These are phyloP conservation scores for Tricholoma terreum DNA, from an alignment of 768 basidiomycete species.

Conservation along the genomic window DNA sequence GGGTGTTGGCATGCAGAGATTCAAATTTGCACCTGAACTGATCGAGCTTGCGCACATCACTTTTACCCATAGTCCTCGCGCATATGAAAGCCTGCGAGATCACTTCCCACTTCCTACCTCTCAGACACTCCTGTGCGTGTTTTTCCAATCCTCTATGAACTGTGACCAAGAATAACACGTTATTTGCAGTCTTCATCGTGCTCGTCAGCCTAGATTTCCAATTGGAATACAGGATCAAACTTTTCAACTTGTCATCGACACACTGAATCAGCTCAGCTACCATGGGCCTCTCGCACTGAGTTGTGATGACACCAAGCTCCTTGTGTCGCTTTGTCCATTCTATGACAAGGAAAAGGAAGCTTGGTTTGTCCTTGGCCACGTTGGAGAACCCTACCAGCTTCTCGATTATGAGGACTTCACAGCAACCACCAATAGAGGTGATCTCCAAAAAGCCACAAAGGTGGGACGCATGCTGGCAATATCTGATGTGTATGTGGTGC, in stretches of 20 bases:
- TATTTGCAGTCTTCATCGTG: neutral
- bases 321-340: neutral
- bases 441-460: slow-evolving; percentile 18
- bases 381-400: neutral
- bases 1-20: neutral
- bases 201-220: neutral
- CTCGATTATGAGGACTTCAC: slow-evolving; percentile 15
- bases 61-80: neutral
- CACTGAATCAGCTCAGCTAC: neutral
- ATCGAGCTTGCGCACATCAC: neutral
- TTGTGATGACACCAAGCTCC: neutral
- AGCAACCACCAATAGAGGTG: slow-evolving; percentile 5
- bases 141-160: neutral
- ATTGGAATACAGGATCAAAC: neutral
- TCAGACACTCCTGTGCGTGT: neutral
- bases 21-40: neutral
- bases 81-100: neutral
- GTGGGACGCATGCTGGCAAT: slow-evolving; percentile 8
- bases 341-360: neutral
- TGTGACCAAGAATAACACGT: neutral
- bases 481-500: neutral
- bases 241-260: neutral
- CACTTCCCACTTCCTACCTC: neutral
- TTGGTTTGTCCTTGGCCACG: neutral
- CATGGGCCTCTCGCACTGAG: neutral